These are phyloP conservation scores for Lactarius tabidus DNA, from an alignment of 768 basidiomycete species.

Conservation along the genomic window DNA sequence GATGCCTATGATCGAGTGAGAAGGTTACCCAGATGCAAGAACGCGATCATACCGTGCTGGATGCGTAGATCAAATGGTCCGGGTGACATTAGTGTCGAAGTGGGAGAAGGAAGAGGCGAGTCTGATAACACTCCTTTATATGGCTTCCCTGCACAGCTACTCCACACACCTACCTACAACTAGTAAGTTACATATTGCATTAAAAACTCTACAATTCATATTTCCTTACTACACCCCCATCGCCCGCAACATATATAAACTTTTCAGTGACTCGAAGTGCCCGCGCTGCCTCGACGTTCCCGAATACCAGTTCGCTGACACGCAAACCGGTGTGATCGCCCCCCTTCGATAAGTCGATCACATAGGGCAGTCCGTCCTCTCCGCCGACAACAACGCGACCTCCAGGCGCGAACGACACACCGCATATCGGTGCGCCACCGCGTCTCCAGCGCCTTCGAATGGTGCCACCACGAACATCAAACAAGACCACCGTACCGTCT, in stretches of 20 bases:
- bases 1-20: conserved; percentile 49
- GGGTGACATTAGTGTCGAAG: conserved; percentile 41
- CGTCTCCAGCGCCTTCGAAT: conserved; percentile 22
- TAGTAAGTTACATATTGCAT: not conserved
- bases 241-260: conserved; percentile 21
- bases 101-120: not conserved
- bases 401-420: conserved; percentile 7
- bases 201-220: conserved; percentile 18
- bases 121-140: not conserved
- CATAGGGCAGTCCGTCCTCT: conserved; percentile 25
- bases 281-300: conserved; percentile 25
- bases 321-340: not conserved
- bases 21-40: not conserved
- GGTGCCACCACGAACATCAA: conserved; percentile 12
- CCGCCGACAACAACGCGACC: conserved; percentile 22
- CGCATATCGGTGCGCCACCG: conserved; percentile 11
- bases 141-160: not conserved
- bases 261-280: conserved; percentile 14
- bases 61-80: conserved; percentile 53
- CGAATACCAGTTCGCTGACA: conserved; percentile 24
- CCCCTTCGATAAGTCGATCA: conserved; percentile 11
- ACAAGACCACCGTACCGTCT: conserved; percentile 17
- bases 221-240: conserved; percentile 21
- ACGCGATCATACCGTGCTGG: conserved; percentile 48
- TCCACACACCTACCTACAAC: conserved; percentile 5